A percentile compares a stretch with the other conserved stretches of the same genome.
Evolutionary conservation across 2,329 filamentous ascomycete genomes (phyloP).

Genomic region (Colletotrichum tropicicola): DNA sequence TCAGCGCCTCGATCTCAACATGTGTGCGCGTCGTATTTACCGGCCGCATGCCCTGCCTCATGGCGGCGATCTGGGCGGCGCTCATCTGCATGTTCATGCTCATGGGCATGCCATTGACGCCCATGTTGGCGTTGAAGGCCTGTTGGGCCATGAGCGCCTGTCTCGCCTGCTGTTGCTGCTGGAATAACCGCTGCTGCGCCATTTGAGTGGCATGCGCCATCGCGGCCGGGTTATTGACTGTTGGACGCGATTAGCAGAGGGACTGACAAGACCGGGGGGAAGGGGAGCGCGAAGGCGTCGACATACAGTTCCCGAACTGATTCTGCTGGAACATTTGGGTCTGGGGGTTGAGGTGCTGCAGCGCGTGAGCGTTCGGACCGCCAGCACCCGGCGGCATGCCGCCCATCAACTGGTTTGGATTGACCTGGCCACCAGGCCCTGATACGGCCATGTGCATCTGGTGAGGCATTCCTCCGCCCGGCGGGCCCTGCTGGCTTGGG

Average conservation of each 20-base stretch:
- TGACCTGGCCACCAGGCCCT: constrained; percentile 76
- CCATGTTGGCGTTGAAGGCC: constrained; percentile 58
- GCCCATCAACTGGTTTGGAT: constrained; percentile 77
- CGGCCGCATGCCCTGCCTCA: constrained; percentile 55
- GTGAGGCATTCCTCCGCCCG: constrained; percentile 71
- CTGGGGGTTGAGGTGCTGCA: constrained; percentile 76
- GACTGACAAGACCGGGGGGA: background rate
- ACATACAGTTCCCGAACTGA: constrained; percentile 42
- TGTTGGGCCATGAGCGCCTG: constrained; percentile 66
- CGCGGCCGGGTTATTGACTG: constrained; percentile 47
- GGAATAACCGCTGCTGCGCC: constrained; percentile 65
- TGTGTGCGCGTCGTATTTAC: constrained; percentile 42
- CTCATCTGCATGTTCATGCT: constrained; percentile 60
- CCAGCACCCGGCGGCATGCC: constrained; percentile 76
- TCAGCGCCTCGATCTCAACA: background rate
- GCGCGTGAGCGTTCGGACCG: constrained; percentile 72
- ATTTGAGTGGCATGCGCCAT: constrained; percentile 52
- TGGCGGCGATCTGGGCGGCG: constrained; percentile 59
- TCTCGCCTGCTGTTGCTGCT: constrained; percentile 61
- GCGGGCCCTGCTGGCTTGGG: constrained; percentile 74
- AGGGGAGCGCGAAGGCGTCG: background rate
- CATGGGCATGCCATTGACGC: constrained; percentile 57
- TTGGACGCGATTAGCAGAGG: background rate
- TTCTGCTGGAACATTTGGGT: constrained; percentile 67
- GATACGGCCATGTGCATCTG: constrained; percentile 80